Evolutionary conservation across 2,329 filamentous ascomycete species (phyloP), one percentile per base, ranked within the genome.

Genomic region (Clarireedia sp.): DNA sequence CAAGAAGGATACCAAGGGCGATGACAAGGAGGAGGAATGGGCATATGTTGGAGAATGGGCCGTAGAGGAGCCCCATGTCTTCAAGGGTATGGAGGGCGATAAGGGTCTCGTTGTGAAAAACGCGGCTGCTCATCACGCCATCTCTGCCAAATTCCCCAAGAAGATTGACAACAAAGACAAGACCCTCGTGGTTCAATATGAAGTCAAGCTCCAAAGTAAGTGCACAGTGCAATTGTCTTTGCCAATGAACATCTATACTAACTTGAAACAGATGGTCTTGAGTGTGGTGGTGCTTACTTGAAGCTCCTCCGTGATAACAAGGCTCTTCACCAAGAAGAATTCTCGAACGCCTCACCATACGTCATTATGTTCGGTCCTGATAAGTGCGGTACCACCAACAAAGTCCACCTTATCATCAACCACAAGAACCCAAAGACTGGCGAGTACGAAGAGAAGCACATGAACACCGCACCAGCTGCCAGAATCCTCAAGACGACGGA

Each of bases 361-460:
- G 89, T 99, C 66, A 95, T 99, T 81, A 99, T 99, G 94, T 99
- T 99, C 72, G 94, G 94, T 65, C 94, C 94, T 67, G 94, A 99
- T 80, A 97, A 97, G 86, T 99, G 94, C 73, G 94, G 94, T 74
- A 83, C 90, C 72, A 97, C 90, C 74, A 99, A 99, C 86, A 97
- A 97, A 87, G 89, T 95, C 52, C 81, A 84, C 75, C 96, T 99
- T 78, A 99, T 99, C 74, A 95, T 99, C 85, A 94, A 95, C 77
- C 94, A 99, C 87, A 99, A 97, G 89, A 99, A 97, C 84, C 94
- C 94, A 71, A 96, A 96, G 88, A 96, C 90, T 47, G 92, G 92
- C 78, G 90, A 96, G 75, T 99, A 99, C 70, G 92, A 99, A 82
- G 94, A 99, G 88, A 99, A 99, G 86, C 94, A 99, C 77, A 82